A percentile compares a stretch with the other conserved stretches of the same genome.
Conservation (phyloP, 495 filamentous ascomycete species). For the Delitschia confertaspora region DNA sequence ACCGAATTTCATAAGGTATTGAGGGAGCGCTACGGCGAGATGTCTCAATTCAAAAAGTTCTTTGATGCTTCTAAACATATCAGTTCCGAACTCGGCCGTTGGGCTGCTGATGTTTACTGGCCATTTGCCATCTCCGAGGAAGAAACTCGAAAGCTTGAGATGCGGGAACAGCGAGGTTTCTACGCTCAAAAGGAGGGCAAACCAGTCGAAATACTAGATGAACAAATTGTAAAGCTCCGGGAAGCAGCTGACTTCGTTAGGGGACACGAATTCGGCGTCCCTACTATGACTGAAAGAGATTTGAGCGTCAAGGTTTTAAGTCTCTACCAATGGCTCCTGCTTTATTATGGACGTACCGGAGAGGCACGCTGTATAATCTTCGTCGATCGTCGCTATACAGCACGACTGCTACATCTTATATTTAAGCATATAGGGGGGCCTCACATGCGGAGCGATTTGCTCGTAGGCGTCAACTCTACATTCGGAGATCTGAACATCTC, state of each 20-base stretch:
- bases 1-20: conserved; percentile 57
- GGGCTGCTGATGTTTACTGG: conserved; percentile 85
- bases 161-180: conserved; percentile 43
- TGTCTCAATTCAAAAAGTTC: conserved; percentile 48
- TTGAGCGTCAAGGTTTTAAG: conserved; percentile 67
- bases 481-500: conserved; percentile 51
- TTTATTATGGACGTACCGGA: conserved; percentile 48
- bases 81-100: conserved; percentile 64
- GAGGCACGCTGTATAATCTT: conserved; percentile 81
- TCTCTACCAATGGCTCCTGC: conserved; percentile 48
- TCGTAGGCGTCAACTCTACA: conserved; percentile 52
- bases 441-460: conserved; percentile 54
- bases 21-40: conserved; percentile 45
- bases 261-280: conserved; percentile 40
- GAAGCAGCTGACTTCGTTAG: conserved; percentile 52
- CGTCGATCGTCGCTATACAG: conserved; percentile 68
- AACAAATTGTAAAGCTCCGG: conserved; percentile 46
- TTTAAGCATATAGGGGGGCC: conserved; percentile 48
- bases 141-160: conserved; percentile 53
- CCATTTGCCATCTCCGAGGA: conserved; percentile 57
- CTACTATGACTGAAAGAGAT: conserved; percentile 34
- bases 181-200: conserved; percentile 22
- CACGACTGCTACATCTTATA: conserved; percentile 58
- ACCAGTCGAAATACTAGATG: conserved; percentile 39
- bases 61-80: conserved; percentile 51